phyloP scores from a whole-genome alignment of 257 asterid species.

The Solanum lycopersicoides region DNA sequence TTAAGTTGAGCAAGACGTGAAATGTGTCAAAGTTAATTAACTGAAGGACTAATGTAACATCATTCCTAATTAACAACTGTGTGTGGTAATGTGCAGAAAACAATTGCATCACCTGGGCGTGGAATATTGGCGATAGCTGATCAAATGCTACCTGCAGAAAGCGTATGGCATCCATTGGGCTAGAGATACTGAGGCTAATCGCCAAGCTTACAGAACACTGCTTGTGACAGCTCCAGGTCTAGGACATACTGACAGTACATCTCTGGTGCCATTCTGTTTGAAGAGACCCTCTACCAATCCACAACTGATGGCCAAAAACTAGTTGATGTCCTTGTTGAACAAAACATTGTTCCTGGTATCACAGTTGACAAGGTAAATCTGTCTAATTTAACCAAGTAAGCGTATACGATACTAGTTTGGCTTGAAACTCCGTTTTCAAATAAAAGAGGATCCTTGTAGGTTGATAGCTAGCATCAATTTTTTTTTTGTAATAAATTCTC shows the following conservation, averaged over 20 bases:
- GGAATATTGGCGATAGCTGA: slow-evolving; percentile 13
- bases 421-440: background rate
- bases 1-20: background rate
- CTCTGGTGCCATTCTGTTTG: background rate
- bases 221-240: slow-evolving; percentile 1
- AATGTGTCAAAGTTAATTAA: background rate
- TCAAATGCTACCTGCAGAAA: background rate
- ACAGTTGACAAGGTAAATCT: slow-evolving; percentile 2
- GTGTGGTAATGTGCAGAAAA: background rate
- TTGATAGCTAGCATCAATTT: background rate
- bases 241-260: background rate
- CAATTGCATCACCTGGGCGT: slow-evolving; percentile 10
- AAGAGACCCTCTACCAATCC: background rate
- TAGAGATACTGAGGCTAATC: background rate
- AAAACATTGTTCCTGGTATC: slow-evolving; percentile 17
- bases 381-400: background rate
- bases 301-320: slow-evolving; percentile 6
- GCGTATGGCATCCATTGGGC: background rate
- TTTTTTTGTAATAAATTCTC: background rate
- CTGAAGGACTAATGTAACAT: background rate
- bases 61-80: background rate
- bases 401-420: background rate
- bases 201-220: slow-evolving; percentile 5
- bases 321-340: slow-evolving; percentile 10
- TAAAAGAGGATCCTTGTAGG: background rate